Percentiles rank a stretch among this genome's conserved stretches.
phyloP scores from a whole-genome alignment of 306 rosid species.

The Trifolium subterraneum region DNA sequence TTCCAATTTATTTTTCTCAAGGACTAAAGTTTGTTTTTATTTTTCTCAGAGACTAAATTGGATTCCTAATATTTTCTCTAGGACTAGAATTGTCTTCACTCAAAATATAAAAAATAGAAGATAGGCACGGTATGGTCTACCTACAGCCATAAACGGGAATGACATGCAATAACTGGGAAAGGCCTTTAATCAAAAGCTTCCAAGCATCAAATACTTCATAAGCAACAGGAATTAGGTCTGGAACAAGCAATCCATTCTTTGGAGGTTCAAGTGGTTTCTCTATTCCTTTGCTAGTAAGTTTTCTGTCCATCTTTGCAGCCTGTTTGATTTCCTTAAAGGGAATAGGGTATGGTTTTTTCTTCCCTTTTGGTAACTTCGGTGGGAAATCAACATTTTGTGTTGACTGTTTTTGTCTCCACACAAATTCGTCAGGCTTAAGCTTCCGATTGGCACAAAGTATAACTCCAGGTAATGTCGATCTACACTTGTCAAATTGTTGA shows the following conservation, averaged over 20 bases:
- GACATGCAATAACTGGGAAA: constrained; percentile 74
- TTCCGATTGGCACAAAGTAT: constrained; percentile 52
- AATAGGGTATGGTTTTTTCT: constrained; percentile 90
- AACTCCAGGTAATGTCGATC: constrained; percentile 40
- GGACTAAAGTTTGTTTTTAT: neutral
- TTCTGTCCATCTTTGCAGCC: constrained; percentile 62
- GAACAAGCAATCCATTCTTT: constrained; percentile 83
- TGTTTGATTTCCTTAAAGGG: constrained; percentile 77
- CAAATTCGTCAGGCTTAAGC: constrained; percentile 46
- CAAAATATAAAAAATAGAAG: neutral
- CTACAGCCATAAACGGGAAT: constrained; percentile 89
- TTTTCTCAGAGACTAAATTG: neutral
- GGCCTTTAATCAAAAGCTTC: constrained; percentile 85
- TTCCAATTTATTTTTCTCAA: neutral
- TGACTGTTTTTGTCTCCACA: constrained; percentile 45
- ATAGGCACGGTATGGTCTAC: constrained; percentile 50
- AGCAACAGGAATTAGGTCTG: constrained; percentile 81
- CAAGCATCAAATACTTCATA: constrained; percentile 80
- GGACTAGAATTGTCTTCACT: neutral
- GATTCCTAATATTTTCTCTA: neutral
- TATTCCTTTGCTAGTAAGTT: constrained; percentile 80
- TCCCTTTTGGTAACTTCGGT: constrained; percentile 62
- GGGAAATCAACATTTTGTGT: constrained; percentile 91
- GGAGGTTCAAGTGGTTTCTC: constrained; percentile 91
- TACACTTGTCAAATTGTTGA: constrained; percentile 46